Percentiles rank a stretch among this genome's conserved stretches.
Evolutionary conservation across 164 flowering plant genomes (phyloP).

Genomic region (Sextonia rubra): DNA sequence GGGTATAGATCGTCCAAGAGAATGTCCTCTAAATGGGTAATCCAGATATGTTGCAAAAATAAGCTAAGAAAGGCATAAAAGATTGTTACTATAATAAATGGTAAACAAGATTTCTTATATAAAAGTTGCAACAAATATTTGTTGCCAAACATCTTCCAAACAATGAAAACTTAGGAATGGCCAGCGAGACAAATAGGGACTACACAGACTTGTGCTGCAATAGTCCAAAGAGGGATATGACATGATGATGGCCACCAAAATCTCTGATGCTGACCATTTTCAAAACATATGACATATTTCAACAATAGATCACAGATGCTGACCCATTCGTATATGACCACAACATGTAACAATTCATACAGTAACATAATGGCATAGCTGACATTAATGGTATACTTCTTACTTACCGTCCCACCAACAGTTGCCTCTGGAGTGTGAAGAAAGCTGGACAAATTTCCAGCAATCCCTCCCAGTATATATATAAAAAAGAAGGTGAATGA

Average conservation of each 20-base stretch:
- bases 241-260: neutral
- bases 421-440: conserved; percentile 67
- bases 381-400: neutral
- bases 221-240: neutral
- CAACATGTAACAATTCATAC: neutral
- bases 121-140: neutral
- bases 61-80: neutral
- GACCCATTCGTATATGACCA: neutral
- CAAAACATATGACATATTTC: neutral
- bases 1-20: neutral
- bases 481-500: conserved; percentile 61
- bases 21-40: neutral
- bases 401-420: conserved; percentile 75
- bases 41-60: neutral
- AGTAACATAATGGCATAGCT: neutral
- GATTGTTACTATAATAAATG: neutral
- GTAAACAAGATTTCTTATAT: neutral
- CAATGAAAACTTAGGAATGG: neutral
- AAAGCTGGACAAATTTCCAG: conserved; percentile 69
- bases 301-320: neutral
- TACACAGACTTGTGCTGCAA: neutral
- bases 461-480: conserved; percentile 66
- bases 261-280: neutral
- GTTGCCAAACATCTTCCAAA: too few relatives aligned
- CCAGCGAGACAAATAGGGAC: neutral